These are phyloP conservation scores for Populus trichocarpa DNA, from an alignment of 441 rosid species.

Conservation along the genomic window DNA sequence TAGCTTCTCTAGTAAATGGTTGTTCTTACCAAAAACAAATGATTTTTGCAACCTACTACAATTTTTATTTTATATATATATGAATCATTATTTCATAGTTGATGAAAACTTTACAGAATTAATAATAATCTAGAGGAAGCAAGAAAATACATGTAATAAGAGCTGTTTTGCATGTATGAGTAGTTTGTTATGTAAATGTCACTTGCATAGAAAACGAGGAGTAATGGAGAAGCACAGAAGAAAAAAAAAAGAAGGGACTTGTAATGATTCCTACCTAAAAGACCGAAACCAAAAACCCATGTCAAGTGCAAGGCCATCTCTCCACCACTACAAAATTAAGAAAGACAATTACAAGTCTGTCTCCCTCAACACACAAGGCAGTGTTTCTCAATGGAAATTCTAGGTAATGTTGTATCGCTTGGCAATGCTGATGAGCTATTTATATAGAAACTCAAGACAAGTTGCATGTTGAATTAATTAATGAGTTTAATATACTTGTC, in stretches of 20 bases:
- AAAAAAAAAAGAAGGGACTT: slow-evolving; percentile 1
- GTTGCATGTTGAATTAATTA: slow-evolving; percentile 15
- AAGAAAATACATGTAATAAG: neutral
- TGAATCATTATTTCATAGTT: neutral
- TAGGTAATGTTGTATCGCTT: slow-evolving; percentile 1
- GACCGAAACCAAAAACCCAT: slow-evolving; percentile 54
- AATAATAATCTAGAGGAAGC: neutral
- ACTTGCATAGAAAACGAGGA: neutral
- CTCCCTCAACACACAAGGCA: slow-evolving; percentile 3
- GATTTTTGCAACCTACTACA: neutral
- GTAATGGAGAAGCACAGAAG: neutral
- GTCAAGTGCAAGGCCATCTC: slow-evolving; percentile 53
- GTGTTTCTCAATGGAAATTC: neutral
- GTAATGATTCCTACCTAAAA: slow-evolving; percentile 44
- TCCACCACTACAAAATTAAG: neutral
- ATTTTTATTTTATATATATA: neutral
- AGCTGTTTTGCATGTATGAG: neutral
- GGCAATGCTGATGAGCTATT: slow-evolving; percentile 14
- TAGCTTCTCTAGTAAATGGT: neutral
- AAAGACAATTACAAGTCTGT: slow-evolving; percentile 1
- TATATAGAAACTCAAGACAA: slow-evolving; percentile 42
- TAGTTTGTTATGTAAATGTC: neutral
- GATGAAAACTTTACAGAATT: neutral
- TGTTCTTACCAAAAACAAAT: neutral
- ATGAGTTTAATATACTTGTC: neutral